Evolutionary conservation across 352 stramenopile genomes (phyloP), one percentile per base, ranked within the genome.

Genomic region (Peronospora destructor): DNA sequence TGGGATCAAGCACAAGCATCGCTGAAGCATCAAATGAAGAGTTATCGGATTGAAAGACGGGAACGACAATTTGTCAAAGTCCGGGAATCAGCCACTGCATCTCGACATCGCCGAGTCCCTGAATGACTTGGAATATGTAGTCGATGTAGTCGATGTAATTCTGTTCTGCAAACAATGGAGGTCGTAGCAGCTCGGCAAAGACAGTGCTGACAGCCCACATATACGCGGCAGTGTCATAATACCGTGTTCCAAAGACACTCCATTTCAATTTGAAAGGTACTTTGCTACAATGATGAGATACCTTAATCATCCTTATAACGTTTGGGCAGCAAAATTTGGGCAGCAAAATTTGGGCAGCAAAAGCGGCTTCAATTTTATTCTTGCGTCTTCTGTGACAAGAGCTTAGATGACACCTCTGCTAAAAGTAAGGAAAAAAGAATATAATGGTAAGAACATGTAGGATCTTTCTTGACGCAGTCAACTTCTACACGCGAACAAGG

Each of bases 91-190:
- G 72, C 74, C 78, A 90, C 26, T 75, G 63, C 28, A 56, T 59
- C 37, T 77, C 70, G 0, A 77, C 67, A 17, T 70, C 73, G 0
- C 79, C 81, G 4, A 89, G 55, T 29, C 88, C 61, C 38, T 90
- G 71, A 28, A 86, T 55, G 26, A 94, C 60, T 26, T 76, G 73
- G 33, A 75, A 85, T 26, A 94, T 69, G 56, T 94, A 79, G 49
- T 92, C 79, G 30, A 91, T 76, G 56, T 91, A 77, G 45, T 92
- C 79, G 30, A 91, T 76, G 56, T 91, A 77, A 42, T 80, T 90
- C 49, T 87, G 71, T 0, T 77, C 84, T n/a, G n/a, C n/a, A n/a
- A n/a, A n/a, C n/a, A n/a, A n/a, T n/a, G n/a, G n/a, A 76, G 68
- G 52, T 25, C 68, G 62, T 39, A 91, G 47, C 40, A 91, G 43